Percentiles rank a stretch among this genome's conserved stretches.
phyloP scores from a whole-genome alignment of 306 rosid genomes.

The Sesbania bispinosa region DNA sequence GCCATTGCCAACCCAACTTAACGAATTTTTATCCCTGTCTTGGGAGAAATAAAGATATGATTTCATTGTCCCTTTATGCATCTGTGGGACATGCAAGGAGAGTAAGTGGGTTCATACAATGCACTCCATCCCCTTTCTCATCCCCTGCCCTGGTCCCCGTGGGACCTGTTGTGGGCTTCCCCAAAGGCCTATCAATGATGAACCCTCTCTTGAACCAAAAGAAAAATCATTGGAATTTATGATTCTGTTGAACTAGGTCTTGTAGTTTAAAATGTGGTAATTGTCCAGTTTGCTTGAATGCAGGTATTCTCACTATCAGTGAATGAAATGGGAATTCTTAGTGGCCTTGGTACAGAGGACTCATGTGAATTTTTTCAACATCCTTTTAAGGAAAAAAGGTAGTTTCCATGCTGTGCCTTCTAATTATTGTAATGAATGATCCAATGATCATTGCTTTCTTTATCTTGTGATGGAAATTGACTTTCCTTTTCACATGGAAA shows the following conservation, averaged over 20 bases:
- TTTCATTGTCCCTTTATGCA: not conserved
- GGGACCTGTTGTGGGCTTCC: not conserved
- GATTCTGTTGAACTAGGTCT: not conserved
- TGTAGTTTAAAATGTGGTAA: conserved; percentile 6
- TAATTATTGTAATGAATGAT: no score
- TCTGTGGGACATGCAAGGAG: not conserved
- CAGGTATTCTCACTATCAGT: conserved; percentile 57
- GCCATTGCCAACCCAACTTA: not conserved
- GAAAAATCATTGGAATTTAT: conserved; percentile 1
- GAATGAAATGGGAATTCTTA: conserved; percentile 73
- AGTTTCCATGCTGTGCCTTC: conserved; percentile 8
- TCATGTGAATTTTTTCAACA: conserved; percentile 79
- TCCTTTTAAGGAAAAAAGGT: conserved; percentile 74
- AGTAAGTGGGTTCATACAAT: not conserved
- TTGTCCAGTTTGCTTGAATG: conserved; percentile 31
- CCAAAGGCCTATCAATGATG: not conserved
- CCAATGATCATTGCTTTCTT: no score
- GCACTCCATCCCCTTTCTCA: not conserved
- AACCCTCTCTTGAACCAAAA: not conserved
- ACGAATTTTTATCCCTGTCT: not conserved
- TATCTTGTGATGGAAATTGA: not conserved
- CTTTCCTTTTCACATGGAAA: not conserved
- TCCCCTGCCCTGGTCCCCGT: not conserved
- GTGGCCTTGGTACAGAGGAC: conserved; percentile 67
- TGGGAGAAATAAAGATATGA: not conserved